A percentile compares a stretch with the other conserved stretches of the same genome.
phyloP scores from a whole-genome alignment of 495 filamentous ascomycete genomes.

The Chaetomium tenue region DNA sequence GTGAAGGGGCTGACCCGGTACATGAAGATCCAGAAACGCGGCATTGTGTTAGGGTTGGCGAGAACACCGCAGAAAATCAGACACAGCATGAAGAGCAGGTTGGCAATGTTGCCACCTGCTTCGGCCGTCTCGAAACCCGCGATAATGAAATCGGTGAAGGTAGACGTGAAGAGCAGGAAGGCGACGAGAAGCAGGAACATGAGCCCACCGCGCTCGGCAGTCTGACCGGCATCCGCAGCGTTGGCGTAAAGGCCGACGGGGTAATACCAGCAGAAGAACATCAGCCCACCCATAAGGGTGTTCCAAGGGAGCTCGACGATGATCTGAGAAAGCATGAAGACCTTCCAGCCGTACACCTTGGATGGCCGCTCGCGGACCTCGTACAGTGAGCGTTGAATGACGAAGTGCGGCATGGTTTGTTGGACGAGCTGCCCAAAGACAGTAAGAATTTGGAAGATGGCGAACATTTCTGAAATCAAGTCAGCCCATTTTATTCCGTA shows the following conservation, averaged over 20 bases:
- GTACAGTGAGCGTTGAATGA: slow-evolving; percentile 73
- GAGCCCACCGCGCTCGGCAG: slow-evolving; percentile 59
- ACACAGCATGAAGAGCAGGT: slow-evolving; percentile 64
- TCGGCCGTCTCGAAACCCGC: slow-evolving; percentile 65
- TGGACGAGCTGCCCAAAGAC: slow-evolving; percentile 74
- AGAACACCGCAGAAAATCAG: slow-evolving; percentile 76
- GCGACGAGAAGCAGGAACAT: slow-evolving; percentile 65
- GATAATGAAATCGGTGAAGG: slow-evolving; percentile 67
- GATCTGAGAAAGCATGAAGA: slow-evolving; percentile 78
- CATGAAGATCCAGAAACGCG: slow-evolving; percentile 84
- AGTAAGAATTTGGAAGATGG: slow-evolving; percentile 77
- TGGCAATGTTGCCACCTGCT: slow-evolving; percentile 63
- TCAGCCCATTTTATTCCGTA: not conserved
- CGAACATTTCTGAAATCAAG: slow-evolving; percentile 60
- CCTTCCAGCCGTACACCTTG: slow-evolving; percentile 79
- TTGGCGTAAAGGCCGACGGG: slow-evolving; percentile 75
- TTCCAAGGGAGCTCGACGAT: slow-evolving; percentile 76
- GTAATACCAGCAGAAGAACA: slow-evolving; percentile 78
- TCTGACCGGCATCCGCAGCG: slow-evolving; percentile 55
- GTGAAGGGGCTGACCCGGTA: slow-evolving; percentile 75
- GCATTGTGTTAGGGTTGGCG: slow-evolving; percentile 58
- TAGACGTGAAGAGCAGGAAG: slow-evolving; percentile 69
- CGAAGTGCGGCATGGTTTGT: slow-evolving; percentile 85
- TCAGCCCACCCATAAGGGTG: slow-evolving; percentile 63
- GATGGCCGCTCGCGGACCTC: slow-evolving; percentile 83